Base-by-base conservation (phyloP, 192 early-diverging fungal species). In the Coemansia javaensis region DNA sequence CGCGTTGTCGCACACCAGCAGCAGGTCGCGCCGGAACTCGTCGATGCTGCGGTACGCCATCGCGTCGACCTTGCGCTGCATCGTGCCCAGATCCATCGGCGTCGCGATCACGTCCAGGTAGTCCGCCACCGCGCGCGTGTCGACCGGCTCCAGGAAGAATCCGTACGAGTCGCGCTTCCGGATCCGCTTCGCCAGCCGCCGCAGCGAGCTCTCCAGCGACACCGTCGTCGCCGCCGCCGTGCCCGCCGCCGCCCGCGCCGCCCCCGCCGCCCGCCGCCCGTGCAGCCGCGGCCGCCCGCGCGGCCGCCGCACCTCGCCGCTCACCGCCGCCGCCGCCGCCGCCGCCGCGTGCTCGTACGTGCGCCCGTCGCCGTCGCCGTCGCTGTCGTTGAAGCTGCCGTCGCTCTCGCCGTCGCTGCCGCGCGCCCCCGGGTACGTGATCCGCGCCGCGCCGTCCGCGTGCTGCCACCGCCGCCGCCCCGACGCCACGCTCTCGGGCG, bases 31-130 rank as follows among this genome's bases (percentile, higher is more conserved):
- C 46, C 82, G 59, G 65, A 97, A 93, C 18, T 84, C 79, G 25
- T 77, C 79, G 22, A 86, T 82, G 22, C 73, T 58, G 10, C 38
- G 61, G 57, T 97, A 97, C 51, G 62, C 50, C 9, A 75, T 62
- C 2, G 65, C 49, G 11, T 79, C 56, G 4, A 93, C 69, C 56
- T 93, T 94, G 32, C 76, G 54, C 45, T 79, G 72, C 85, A 97
- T 93, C 5, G 92, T 93, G 9, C 85, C 85, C 49, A 96, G 79
- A 49, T 96, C 93, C 93, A 96, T 97, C 8, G 93, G 91, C 10
- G 77, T 51, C 34, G 81, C 84, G 42, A 97, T 86, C 2, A 93
- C 80, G 6, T 59, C 70, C 6, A 86, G 62, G 63, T 97, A 97
- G 47, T 97, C 93, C 0, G 84, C 58, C 8, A 94, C 85, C 1